Evolutionary conservation across 2,329 filamentous ascomycete genomes (phyloP).

Genomic region (Pseudovirgaria hyperparasitica): DNA sequence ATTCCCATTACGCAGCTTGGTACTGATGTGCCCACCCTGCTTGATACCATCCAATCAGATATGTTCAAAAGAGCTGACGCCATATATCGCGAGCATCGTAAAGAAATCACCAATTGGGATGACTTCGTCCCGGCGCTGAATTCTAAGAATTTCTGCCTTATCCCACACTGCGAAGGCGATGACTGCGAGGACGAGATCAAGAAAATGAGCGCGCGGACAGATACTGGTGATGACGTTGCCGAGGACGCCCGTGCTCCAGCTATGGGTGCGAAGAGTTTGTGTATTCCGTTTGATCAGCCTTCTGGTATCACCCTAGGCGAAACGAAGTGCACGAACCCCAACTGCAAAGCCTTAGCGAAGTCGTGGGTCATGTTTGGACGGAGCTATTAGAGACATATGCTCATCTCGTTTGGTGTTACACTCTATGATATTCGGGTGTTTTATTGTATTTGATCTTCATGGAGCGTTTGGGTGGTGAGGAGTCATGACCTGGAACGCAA

Average conservation of each 20-base stretch:
- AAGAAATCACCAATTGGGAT: conserved; percentile 73
- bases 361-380: conserved; percentile 85
- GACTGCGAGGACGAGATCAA: conserved; percentile 93
- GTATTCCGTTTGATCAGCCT: conserved; percentile 78
- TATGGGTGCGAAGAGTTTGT: conserved; percentile 67
- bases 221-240: conserved; percentile 53
- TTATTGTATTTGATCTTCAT: too few relatives aligned
- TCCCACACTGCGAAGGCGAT: conserved; percentile 74
- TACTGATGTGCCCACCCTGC: conserved; percentile 62
- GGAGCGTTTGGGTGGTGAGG: too few relatives aligned
- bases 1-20: conserved; percentile 63
- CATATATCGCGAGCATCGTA: conserved; percentile 67
- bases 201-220: conserved; percentile 71
- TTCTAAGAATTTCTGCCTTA: conserved; percentile 81
- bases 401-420: too few relatives aligned
- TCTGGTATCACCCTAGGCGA: conserved; percentile 63
- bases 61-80: conserved; percentile 66
- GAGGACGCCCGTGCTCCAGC: conserved; percentile 61
- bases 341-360: conserved; percentile 64
- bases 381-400: conserved; percentile 29
- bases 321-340: conserved; percentile 86
- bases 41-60: conserved; percentile 82
- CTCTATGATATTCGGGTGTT: too few relatives aligned
- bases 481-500: too few relatives aligned
- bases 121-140: conserved; percentile 86